Conservation (phyloP, 495 filamentous ascomycete species). For the Neurospora sp. region DNA sequence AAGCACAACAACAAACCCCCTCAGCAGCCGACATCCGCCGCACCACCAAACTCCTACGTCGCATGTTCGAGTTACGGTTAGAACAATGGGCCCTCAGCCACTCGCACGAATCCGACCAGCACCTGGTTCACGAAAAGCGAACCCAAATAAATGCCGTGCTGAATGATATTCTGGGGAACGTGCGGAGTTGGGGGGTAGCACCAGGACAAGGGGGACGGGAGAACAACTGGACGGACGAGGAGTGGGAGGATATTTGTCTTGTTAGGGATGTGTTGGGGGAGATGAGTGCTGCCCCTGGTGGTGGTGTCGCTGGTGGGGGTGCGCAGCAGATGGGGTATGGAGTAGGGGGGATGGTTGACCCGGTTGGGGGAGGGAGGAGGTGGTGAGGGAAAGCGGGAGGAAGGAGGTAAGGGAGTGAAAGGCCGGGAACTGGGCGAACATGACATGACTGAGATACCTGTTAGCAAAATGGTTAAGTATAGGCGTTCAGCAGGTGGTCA, state of each 20-base stretch:
- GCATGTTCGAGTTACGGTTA: conserved; percentile 6
- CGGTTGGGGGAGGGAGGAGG: not conserved
- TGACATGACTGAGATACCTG: not conserved
- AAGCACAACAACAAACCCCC: too few relatives aligned
- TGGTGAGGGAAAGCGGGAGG: not conserved
- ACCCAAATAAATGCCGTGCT: too few relatives aligned
- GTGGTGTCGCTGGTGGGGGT: not conserved
- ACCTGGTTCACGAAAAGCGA: not conserved
- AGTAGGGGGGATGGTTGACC: not conserved
- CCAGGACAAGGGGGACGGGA: not conserved
- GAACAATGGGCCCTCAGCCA: conserved; percentile 6
- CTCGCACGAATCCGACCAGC: conserved; percentile 2
- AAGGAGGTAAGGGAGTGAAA: not conserved
- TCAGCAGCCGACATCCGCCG: conserved; percentile 9
- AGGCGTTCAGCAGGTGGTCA: not conserved
- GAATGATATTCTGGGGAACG: too few relatives aligned
- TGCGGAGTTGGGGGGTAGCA: too few relatives aligned
- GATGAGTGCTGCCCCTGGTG: not conserved
- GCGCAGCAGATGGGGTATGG: not conserved
- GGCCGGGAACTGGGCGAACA: not conserved
- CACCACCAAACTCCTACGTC: conserved; percentile 6
- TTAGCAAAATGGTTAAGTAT: not conserved
- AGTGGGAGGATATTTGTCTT: conserved; percentile 4
- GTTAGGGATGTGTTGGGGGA: not conserved
- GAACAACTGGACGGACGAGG: conserved; percentile 6